phyloP scores from a whole-genome alignment of 495 filamentous ascomycete species.

The Aspergillus asperescens region DNA sequence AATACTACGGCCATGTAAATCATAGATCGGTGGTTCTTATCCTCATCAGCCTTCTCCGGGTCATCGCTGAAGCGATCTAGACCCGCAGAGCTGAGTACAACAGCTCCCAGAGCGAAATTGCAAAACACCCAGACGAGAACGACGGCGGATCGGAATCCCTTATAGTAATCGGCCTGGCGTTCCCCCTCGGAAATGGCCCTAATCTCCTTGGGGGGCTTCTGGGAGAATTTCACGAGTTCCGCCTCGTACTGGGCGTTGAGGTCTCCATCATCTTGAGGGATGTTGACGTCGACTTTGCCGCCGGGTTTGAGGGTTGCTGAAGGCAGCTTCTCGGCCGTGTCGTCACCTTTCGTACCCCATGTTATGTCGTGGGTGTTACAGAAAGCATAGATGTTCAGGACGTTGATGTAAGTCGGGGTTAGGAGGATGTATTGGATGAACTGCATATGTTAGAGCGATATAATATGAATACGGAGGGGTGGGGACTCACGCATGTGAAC shows the following conservation, averaged over 20 bases:
- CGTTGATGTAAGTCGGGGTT: conserved; percentile 92
- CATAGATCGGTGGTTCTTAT: conserved; percentile 47
- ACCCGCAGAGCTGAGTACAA: conserved; percentile 82
- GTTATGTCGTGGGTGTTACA: conserved; percentile 97
- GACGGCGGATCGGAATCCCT: conserved; percentile 85
- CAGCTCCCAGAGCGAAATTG: conserved; percentile 82
- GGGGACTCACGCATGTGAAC: conserved; percentile 65
- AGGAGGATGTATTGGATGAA: conserved; percentile 96
- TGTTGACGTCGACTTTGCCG: conserved; percentile 89
- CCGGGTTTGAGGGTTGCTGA: conserved; percentile 78
- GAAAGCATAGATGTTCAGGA: conserved; percentile 96
- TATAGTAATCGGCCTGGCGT: conserved; percentile 97
- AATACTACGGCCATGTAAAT: conserved; percentile 90
- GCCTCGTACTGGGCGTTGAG: conserved; percentile 92
- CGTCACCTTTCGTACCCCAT: conserved; percentile 95
- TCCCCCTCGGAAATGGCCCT: conserved; percentile 57
- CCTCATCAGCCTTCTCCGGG: conserved; percentile 29
- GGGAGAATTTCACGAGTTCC: conserved; percentile 71
- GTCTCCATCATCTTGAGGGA: conserved; percentile 79
- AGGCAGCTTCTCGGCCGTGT: conserved; percentile 78
- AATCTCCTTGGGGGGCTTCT: conserved; percentile 63
- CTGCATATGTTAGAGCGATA: conserved; percentile 25
- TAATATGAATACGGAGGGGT: background rate
- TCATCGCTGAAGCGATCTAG: conserved; percentile 56
- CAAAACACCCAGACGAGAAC: conserved; percentile 95